phyloP scores from a whole-genome alignment of 1,284 basidiomycete species.

The Malassezia sp. region DNA sequence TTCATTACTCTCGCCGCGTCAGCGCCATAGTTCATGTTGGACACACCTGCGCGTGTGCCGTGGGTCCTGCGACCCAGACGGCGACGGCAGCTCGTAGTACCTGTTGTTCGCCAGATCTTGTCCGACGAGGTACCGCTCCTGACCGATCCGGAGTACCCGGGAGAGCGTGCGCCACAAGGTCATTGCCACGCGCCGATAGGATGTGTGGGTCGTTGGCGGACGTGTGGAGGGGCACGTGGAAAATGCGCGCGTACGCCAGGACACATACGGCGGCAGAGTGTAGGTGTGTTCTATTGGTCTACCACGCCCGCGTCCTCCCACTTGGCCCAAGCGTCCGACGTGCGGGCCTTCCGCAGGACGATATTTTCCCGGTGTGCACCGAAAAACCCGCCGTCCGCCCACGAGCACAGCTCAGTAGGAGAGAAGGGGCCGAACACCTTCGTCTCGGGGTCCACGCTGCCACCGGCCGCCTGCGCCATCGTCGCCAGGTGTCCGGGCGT shows the following conservation, averaged over 20 bases:
- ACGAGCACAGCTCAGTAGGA: constrained; percentile 21
- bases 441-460: constrained; percentile 21
- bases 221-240: not conserved
- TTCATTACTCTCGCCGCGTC: constrained; percentile 9
- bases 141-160: constrained; percentile 25
- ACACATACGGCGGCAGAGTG: not conserved
- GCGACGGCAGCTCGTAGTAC: constrained; percentile 35
- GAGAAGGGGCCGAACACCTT: constrained; percentile 36
- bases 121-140: constrained; percentile 29
- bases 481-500: constrained; percentile 32
- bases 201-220: not conserved
- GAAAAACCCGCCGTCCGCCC: constrained; percentile 39
- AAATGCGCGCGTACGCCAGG: not conserved
- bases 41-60: constrained; percentile 26
- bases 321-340: constrained; percentile 2
- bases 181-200: not conserved
- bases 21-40: not conserved
- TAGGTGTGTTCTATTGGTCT: not conserved
- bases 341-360: constrained; percentile 17
- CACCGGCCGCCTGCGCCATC: constrained; percentile 19
- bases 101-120: constrained; percentile 31
- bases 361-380: constrained; percentile 32
- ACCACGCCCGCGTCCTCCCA: constrained; percentile 7
- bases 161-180: constrained; percentile 13
- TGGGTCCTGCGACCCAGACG: constrained; percentile 27